Conservation (phyloP, 1,284 basidiomycete genomes). For the Cutaneotrichosporon sp. region DNA sequence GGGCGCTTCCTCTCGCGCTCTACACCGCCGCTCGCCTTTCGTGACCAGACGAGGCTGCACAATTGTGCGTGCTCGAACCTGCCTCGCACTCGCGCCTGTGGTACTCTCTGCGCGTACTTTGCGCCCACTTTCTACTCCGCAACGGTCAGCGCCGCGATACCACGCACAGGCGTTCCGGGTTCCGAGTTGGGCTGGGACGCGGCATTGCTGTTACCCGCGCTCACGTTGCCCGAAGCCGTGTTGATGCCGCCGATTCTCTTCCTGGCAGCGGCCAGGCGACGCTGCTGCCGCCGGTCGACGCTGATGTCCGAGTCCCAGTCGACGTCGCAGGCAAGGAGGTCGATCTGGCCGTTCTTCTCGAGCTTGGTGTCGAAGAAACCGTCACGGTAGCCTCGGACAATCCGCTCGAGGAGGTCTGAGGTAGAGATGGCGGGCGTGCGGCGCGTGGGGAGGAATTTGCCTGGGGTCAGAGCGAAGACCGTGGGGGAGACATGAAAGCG, state of each 20-base stretch:
- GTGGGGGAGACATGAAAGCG: too few relatives aligned
- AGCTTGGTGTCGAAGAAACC: slow-evolving; percentile 86
- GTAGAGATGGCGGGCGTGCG: slow-evolving; percentile 93
- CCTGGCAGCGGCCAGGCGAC: slow-evolving; percentile 7
- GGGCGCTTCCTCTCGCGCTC: too few relatives aligned
- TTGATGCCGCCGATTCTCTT: slow-evolving; percentile 4
- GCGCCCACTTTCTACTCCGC: too few relatives aligned
- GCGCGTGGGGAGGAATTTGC: slow-evolving; percentile 90
- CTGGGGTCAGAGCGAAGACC: slow-evolving; percentile 50
- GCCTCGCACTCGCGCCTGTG: too few relatives aligned
- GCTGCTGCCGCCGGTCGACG: slow-evolving; percentile 17
- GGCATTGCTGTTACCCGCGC: neutral
- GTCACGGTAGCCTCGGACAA: slow-evolving; percentile 73
- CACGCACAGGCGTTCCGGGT: neutral
- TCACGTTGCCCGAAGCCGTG: neutral
- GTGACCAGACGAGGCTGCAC: too few relatives aligned
- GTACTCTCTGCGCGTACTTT: too few relatives aligned
- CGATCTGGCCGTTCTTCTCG: slow-evolving; percentile 56
- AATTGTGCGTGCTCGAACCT: too few relatives aligned
- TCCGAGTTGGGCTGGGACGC: neutral
- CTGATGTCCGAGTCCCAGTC: slow-evolving; percentile 45
- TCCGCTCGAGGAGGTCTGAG: slow-evolving; percentile 83
- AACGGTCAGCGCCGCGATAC: too few relatives aligned
- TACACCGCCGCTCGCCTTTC: too few relatives aligned
- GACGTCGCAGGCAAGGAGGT: slow-evolving; percentile 47